Conservation (phyloP, 805 yeast genomes). For the Spencermartinsiella europaea region DNA sequence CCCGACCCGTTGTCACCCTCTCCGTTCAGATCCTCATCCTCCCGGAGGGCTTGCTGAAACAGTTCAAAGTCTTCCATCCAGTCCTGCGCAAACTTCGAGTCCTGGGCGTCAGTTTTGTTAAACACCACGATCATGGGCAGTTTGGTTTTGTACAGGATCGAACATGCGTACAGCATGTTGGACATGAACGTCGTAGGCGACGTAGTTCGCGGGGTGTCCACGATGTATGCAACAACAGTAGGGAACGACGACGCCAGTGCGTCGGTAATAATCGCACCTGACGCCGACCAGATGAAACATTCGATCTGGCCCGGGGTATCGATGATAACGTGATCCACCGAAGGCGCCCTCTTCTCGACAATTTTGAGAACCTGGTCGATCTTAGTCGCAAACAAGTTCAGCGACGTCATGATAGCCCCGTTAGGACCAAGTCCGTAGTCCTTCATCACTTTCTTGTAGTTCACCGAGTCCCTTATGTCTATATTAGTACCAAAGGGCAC, state of each 20-base stretch:
- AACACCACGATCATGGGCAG: conserved; percentile 95
- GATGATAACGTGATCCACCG: conserved; percentile 64
- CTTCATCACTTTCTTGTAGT: conserved; percentile 94
- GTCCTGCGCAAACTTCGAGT: conserved; percentile 81
- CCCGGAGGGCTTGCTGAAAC: conserved; percentile 72
- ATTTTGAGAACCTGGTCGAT: conserved; percentile 89
- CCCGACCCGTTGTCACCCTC: conserved; percentile 62
- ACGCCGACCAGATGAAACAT: conserved; percentile 97
- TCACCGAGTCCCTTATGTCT: conserved; percentile 93
- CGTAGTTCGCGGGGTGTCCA: conserved; percentile 92
- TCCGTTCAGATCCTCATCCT: conserved; percentile 62
- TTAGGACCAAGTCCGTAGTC: conserved; percentile 92
- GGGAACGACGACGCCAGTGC: conserved; percentile 95
- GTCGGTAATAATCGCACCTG: conserved; percentile 94
- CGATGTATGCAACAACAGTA: conserved; percentile 90
- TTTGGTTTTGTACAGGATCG: conserved; percentile 90
- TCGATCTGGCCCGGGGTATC: conserved; percentile 99
- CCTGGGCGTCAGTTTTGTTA: conserved; percentile 86
- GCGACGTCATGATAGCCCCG: conserved; percentile 95
- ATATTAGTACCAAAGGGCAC: conserved; percentile 94
- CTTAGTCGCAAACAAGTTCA: conserved; percentile 88
- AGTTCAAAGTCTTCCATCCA: conserved; percentile 98
- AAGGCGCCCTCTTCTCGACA: conserved; percentile 67
- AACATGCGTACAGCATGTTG: conserved; percentile 97
- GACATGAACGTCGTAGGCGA: conserved; percentile 97